phyloP scores from a whole-genome alignment of 345 rosid species.

The Draba incana region DNA sequence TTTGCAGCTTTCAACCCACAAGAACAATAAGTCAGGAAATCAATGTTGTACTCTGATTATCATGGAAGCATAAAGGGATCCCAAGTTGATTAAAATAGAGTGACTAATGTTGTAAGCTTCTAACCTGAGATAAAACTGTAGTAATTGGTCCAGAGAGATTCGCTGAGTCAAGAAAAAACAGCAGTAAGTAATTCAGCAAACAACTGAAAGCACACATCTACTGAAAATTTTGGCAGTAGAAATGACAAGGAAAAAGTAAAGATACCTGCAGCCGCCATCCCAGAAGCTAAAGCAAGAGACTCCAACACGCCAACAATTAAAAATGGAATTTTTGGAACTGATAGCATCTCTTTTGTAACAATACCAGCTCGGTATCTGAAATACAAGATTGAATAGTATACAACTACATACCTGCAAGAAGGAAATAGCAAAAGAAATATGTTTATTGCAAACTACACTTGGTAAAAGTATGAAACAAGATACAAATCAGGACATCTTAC shows the following conservation, averaged over 20 bases:
- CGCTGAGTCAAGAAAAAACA: slow-evolving; percentile 57
- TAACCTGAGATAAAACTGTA: slow-evolving; percentile 93
- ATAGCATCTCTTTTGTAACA: slow-evolving; percentile 91
- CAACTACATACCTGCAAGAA: slow-evolving; percentile 65
- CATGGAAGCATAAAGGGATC: not conserved
- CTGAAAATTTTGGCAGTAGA: slow-evolving; percentile 11
- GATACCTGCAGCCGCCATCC: slow-evolving; percentile 97
- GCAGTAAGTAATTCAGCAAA: slow-evolving; percentile 29
- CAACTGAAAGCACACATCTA: slow-evolving; percentile 3
- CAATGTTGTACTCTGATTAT: slow-evolving; percentile 3
- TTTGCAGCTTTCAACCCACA: not conserved
- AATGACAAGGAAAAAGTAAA: slow-evolving; percentile 18
- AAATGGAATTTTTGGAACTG: slow-evolving; percentile 81
- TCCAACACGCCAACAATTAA: slow-evolving; percentile 80
- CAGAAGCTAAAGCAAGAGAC: slow-evolving; percentile 88
- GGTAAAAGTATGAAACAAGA: slow-evolving; percentile 9
- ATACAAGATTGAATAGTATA: slow-evolving; percentile 74
- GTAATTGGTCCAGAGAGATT: slow-evolving; percentile 93
- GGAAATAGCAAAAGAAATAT: not conserved
- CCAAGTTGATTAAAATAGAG: not conserved
- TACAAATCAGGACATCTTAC: not conserved
- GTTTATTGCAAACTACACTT: not conserved
- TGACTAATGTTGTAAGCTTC: slow-evolving; percentile 25
- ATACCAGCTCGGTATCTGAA: slow-evolving; percentile 81
- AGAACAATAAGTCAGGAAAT: not conserved